Evolutionary conservation across 1,284 basidiomycete genomes (phyloP).

Genomic region (Papiliotrema terrestris): DNA sequence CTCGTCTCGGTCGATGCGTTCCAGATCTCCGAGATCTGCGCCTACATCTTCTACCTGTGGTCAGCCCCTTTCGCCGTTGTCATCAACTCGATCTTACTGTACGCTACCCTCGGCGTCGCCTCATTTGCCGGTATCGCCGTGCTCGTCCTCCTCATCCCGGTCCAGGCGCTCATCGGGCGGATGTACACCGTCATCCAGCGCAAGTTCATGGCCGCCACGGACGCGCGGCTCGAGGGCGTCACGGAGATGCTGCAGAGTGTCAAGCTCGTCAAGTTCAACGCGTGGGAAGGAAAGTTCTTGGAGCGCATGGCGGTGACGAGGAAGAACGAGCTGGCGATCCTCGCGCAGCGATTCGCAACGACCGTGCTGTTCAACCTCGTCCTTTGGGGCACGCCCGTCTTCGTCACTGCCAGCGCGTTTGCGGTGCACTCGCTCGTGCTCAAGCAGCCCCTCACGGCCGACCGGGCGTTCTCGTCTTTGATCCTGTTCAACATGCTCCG

Average conservation of each 20-base stretch:
- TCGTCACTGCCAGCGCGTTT: constrained; percentile 54
- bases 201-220: constrained; percentile 53
- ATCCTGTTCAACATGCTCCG: constrained; percentile 55
- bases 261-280: constrained; percentile 54
- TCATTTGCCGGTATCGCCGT: constrained; percentile 51
- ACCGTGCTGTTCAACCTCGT: constrained; percentile 47
- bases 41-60: constrained; percentile 43
- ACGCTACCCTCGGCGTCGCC: constrained; percentile 47
- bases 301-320: constrained; percentile 52
- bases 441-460: constrained; percentile 38
- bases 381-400: constrained; percentile 51
- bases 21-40: constrained; percentile 44
- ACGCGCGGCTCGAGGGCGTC: constrained; percentile 54
- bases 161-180: constrained; percentile 47
- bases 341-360: constrained; percentile 49
- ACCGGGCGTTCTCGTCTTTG: constrained; percentile 52
- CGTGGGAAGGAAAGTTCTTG: constrained; percentile 53
- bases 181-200: constrained; percentile 52
- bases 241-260: constrained; percentile 56
- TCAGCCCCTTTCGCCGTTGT: constrained; percentile 50
- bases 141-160: constrained; percentile 47
- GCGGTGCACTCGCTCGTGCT: constrained; percentile 46
- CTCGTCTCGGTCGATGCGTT: constrained; percentile 56
- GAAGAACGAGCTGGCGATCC: constrained; percentile 50
- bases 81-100: constrained; percentile 52